Evolutionary conservation across 2,329 filamentous ascomycete species (phyloP).

Genomic region (Sarocladium kiliense): DNA sequence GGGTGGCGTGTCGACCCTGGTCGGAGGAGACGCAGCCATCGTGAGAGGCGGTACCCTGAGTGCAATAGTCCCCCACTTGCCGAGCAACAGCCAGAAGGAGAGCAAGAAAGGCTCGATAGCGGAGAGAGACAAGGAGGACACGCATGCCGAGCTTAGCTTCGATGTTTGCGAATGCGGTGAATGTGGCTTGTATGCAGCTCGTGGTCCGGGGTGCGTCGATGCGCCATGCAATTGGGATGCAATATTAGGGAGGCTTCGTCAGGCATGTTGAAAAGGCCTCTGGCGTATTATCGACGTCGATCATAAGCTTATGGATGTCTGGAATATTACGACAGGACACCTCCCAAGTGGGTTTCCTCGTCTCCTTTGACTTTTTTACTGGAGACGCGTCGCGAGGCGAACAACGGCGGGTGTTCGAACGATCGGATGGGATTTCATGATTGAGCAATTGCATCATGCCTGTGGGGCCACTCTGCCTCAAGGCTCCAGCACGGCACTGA

Average conservation of each 20-base stretch:
- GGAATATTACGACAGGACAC: too few species aligned
- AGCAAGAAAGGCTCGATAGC: background rate
- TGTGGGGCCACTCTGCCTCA: background rate
- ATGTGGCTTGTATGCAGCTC: background rate
- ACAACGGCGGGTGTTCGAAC: too few species aligned
- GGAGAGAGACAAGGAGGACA: background rate
- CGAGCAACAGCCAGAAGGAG: background rate
- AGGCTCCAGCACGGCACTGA: background rate
- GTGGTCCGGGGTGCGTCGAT: background rate
- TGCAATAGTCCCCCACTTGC: background rate
- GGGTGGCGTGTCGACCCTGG: background rate
- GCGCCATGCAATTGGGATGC: background rate
- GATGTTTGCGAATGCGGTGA: background rate
- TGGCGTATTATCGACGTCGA: background rate
- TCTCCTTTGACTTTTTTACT: too few species aligned
- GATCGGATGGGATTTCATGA: too few species aligned
- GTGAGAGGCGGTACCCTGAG: slow-evolving; percentile 1
- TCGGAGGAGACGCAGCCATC: slow-evolving; percentile 1
- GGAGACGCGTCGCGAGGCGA: background rate
- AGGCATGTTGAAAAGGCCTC: background rate
- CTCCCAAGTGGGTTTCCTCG: too few species aligned
- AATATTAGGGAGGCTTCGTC: background rate
- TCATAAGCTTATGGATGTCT: background rate
- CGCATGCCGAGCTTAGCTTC: background rate
- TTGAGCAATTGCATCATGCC: slow-evolving; percentile 1